Base-by-base conservation (phyloP, 371 early-diverging fungal species). In the Neoconidiobolus thromboides region DNA sequence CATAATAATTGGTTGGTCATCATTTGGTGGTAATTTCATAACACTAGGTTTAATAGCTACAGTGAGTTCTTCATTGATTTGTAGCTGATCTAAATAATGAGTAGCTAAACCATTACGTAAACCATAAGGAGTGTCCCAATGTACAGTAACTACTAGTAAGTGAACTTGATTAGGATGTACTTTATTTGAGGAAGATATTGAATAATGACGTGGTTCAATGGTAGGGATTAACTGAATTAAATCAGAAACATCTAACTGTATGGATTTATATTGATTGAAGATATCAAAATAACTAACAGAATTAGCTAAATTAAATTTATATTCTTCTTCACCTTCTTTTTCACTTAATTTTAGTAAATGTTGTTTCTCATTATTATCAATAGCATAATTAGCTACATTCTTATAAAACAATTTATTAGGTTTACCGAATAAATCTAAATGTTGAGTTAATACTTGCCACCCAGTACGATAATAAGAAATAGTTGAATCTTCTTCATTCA, bases 181-280 rank as follows among this genome's bases (percentile, higher is more conserved):
- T 70, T 78, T 82, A 68, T 83, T 79, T 15, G 88, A 82, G 9
- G 92, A 91, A 4, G 95, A 85, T 65, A 94, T 94, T 15, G 92
- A 91, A 78, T 94, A 94, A 65, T 91, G 93, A 60, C 95, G 84
- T 52, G 92, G 91, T 74, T 92, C 91, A 79, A 93, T 89, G 52
- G 78, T 72, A 2, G 92, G 78, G 60, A 94, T 73, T 61, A 83
- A 67, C 51, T 71, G 70, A 14, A 85, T 76, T 55, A 94, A 73
- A 52, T 78, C 77, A 48, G 78, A 76, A 49, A 89, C 65, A 51
- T 82, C 65, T 9, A 89, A 89, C 54, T 79, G 80, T 46, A 87
- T 88, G 38, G 91, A 86, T 1, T 82, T 75, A 74, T 90, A 92
- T 73, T 86, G 88, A 43, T 76, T 76, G 62, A 93, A 73, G 46